Base-by-base conservation (phyloP, 2,329 filamentous ascomycete genomes). In the Dothistroma pini region DNA sequence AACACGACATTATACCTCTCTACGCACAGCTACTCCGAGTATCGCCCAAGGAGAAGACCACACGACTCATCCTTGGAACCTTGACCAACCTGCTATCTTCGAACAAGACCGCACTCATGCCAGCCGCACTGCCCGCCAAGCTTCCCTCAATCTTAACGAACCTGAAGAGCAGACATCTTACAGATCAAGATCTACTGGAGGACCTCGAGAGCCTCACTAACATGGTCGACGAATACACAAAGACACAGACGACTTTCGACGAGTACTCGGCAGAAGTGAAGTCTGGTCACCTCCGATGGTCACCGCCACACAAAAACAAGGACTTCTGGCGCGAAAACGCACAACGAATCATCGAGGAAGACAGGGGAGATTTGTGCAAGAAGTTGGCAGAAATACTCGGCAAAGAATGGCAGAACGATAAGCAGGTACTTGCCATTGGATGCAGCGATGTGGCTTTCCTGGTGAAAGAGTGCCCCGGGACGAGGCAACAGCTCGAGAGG, bases 31-130 rank as follows among this genome's bases (percentile, higher is more conserved):
- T 99, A 41, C 83, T 99, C 58, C 89, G 92, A 58, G 82, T 96
- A 48, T 97, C 95, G 1, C 93, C 93, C 50, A 99, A 99, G 77
- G 95, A 97, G 75, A 99, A 99, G 82, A 97, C 93, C 1, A 97
- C 93, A 0, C 88, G 95, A 32, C 84, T 99, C 57, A 85, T 97
- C 51, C 83, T 97, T 50, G 92, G 92, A 10, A 97, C 93, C 8
- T 84, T 99, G 47, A 85, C 89, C 74, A 97, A 96, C 77, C 86
- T 99, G 50, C 85, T 97, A 41, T 91, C 81, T 76, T 85, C 78
- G 80, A 89, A 83, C 83, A 89, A 74, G 77, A 88, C 75, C 35
- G 83, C 79, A 22, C 66, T 89, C 51, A 87, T 97, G 59, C 93
- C 93, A 8, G 88, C 89, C 2, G 93, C 95, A 1, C 89, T 95